Evolutionary conservation across 441 rosid genomes (phyloP), one percentile per base, ranked within the genome.

Genomic region (Macaranga tanarius): DNA sequence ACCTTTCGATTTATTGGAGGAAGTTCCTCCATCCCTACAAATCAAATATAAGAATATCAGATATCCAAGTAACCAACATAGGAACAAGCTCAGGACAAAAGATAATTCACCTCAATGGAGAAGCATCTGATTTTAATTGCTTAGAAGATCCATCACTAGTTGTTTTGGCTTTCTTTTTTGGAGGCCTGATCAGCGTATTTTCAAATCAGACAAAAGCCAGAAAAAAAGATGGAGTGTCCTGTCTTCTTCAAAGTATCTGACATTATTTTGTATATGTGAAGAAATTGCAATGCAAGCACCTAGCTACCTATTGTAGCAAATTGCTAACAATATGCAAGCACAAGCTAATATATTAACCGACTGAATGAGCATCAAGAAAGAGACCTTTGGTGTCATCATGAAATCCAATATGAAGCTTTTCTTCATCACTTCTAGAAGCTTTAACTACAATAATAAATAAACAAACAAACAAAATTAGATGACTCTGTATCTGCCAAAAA

Each of bases 1-100:
- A 72, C 76, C 85, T 83, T 83, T 88, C 61, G 93, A 77, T 86
- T 92, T n/a, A n/a, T n/a, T 96, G 58, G 93, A 83, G 52, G 90
- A 84, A 75, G 82, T 86, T 65, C 86, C 93, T 77, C 89, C 81
- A 75, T 85, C 85, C 87, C 98, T 92, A 72, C 47, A n/a, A 77
- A 79, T 75, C 44, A 7, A 47, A 74, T 31, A 68, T 44, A 57
- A 31, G 6, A 54, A 25, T 16, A 23, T 70, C 62, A 75, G 44
- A 67, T 20, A 65, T 55, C 52, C 75, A 28, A 47, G 15, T 28
- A n/a, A 62, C 42, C 12, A 28, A 25, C 55, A 26, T 4, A 0
- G 7, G 1, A 58, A 60, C 2, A 23, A 47, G 11, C 28, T 20
- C 42, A 61, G 25, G 19, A 55, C 38, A 45, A 16, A 38, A 16